Base-by-base conservation (phyloP, 179 eudicot genomes). In the Silene coronaria region DNA sequence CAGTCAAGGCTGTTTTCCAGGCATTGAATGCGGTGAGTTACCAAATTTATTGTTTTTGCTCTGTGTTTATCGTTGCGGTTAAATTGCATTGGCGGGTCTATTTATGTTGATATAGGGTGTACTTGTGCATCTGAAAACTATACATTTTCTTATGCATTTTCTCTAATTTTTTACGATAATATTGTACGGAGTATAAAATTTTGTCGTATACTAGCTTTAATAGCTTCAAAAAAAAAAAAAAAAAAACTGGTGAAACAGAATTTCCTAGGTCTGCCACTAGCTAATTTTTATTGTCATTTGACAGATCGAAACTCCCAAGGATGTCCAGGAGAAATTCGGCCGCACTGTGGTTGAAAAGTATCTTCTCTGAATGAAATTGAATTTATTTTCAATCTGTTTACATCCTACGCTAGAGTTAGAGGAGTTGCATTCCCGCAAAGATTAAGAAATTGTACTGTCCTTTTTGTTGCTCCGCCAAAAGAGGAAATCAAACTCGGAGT, bases 301-400 rank as follows among this genome's bases (percentile, higher is more conserved):
- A 60, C 89, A 95, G 99, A 84, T 95, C 71, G 97, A 95, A 85
- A 92, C 93, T 70, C 97, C 97, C 42, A 92, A 91, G 85, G 99
- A 92, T 69, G 90, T 95, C 74, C 93, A 95, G 77, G 89, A 92
- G 88, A 95, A 95, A 84, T 92, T 95, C 70, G 97, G 99, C 42
- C 88, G 99, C 76, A 87, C 95, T 63, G 97, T 95, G 17, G 99
- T 90, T 3, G 99, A 95, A 81, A 85, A 95, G 19, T 84, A 91
- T 80, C 86, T 92, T 76, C 74, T 95, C 69, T 89, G 79, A 86
- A 22, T 27, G 26, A 73, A 45, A 34, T 38, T 53, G 14, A 36
- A 26, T 19, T 9, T 34, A 3, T 60, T 30, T 34, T 30, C 22
- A 64, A 36, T 34, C 19, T 48, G 14, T 38, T 53, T 45, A 45